These are phyloP conservation scores for Solanum stenotomum DNA, from an alignment of 257 asterid species.

Conservation along the genomic window DNA sequence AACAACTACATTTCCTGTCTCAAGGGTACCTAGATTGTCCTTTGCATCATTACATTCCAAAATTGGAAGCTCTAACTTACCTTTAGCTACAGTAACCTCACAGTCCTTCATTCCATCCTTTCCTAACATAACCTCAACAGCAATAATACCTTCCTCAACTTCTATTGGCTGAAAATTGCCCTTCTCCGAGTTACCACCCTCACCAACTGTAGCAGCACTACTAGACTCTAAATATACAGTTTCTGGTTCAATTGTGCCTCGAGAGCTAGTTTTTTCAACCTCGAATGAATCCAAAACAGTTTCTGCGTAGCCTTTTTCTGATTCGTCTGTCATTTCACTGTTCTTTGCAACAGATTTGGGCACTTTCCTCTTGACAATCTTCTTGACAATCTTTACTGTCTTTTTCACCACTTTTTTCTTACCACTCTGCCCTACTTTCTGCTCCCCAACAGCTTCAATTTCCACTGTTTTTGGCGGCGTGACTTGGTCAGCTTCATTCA, in stretches of 20 bases:
- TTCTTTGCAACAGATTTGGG: constrained; percentile 24
- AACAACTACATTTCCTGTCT: neutral
- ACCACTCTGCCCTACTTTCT: constrained; percentile 11
- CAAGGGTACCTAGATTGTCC: neutral
- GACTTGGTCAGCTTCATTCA: neutral
- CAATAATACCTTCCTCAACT: constrained; percentile 5
- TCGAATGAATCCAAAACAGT: neutral
- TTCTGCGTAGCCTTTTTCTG: neutral
- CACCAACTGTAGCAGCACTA: constrained; percentile 10
- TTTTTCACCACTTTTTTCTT: constrained; percentile 41
- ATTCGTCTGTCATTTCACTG: neutral
- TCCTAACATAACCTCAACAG: neutral
- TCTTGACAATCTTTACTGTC: constrained; percentile 46
- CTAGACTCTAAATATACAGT: neutral
- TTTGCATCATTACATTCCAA: neutral
- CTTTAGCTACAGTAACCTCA: neutral
- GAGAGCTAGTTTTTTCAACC: neutral
- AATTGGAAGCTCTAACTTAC: neutral
- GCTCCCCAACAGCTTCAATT: constrained; percentile 15
- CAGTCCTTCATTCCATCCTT: neutral
- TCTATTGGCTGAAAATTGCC: constrained; percentile 1
- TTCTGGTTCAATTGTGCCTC: neutral
- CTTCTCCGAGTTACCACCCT: constrained; percentile 1
- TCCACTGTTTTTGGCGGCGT: constrained; percentile 2
- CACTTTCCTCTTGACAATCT: constrained; percentile 54